phyloP scores from a whole-genome alignment of 2,329 filamentous ascomycete genomes.

The Cladosporium sp. region DNA sequence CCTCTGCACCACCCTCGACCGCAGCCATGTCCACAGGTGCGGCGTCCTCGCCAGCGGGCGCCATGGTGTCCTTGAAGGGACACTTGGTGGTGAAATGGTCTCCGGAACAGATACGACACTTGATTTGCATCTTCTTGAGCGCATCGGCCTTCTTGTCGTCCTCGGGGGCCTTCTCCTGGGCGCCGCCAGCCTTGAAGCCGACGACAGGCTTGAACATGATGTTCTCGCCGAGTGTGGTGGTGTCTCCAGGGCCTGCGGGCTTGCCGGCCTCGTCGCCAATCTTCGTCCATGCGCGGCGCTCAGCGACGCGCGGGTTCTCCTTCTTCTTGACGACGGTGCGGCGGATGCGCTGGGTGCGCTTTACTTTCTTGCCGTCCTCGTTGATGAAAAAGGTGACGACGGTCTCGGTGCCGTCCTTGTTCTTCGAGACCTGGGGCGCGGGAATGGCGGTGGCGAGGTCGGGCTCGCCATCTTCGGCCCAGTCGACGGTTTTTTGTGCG shows the following conservation, averaged over 20 bases:
- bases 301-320: conserved; percentile 95
- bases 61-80: conserved; percentile 99
- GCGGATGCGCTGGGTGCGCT: conserved; percentile 94
- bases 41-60: conserved; percentile 63
- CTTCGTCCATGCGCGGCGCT: conserved; percentile 90
- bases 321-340: conserved; percentile 89
- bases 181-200: conserved; percentile 90
- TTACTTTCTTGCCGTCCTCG: conserved; percentile 93
- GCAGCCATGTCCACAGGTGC: conserved; percentile 49
- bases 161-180: conserved; percentile 69
- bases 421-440: conserved; percentile 82
- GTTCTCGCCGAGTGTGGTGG: conserved; percentile 93
- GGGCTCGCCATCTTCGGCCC: conserved; percentile 82
- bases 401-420: conserved; percentile 98
- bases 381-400: conserved; percentile 87
- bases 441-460: conserved; percentile 85
- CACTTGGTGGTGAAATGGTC: conserved; percentile 99
- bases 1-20: conserved; percentile 49
- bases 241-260: conserved; percentile 78
- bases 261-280: conserved; percentile 91
- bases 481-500: conserved; percentile 62
- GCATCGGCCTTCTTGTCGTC: conserved; percentile 70
- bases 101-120: conserved; percentile 97
- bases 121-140: conserved; percentile 98
- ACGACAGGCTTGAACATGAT: conserved; percentile 92